Evolutionary conservation across 2,329 filamentous ascomycete genomes (phyloP).

Genomic region (Beauveria asiatica): DNA sequence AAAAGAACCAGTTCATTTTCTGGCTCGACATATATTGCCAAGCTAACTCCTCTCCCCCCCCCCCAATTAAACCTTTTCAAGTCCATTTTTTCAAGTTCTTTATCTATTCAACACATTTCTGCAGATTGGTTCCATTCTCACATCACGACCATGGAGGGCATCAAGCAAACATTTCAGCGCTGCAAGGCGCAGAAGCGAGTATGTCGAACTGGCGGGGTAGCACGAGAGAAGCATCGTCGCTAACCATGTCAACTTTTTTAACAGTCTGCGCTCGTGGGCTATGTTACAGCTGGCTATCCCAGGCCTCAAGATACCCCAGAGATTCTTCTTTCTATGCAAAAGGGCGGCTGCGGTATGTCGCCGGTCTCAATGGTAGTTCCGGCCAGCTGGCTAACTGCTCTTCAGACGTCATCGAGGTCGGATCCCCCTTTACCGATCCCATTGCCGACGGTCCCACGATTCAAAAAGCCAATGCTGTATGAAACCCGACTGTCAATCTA

Average conservation of each 20-base stretch:
- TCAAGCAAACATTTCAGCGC: conserved; percentile 50
- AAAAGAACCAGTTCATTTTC: background rate
- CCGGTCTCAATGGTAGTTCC: background rate
- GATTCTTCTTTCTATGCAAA: conserved; percentile 82
- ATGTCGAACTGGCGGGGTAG: conserved; percentile 21
- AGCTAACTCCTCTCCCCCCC: background rate
- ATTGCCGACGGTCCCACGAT: conserved; percentile 97
- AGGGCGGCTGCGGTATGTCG: conserved; percentile 72
- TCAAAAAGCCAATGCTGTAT: conserved; percentile 84
- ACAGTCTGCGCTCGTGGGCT: conserved; percentile 81
- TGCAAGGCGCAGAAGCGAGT: conserved; percentile 53
- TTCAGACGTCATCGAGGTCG: conserved; percentile 83
- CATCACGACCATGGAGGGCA: conserved; percentile 40
- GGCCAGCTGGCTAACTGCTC: conserved; percentile 1
- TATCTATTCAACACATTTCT: background rate
- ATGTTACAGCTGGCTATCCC: conserved; percentile 92
- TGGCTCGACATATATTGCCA: conserved; percentile 1
- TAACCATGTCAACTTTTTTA: conserved; percentile 16
- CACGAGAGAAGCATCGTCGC: background rate
- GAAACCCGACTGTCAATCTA: background rate
- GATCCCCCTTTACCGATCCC: conserved; percentile 93
- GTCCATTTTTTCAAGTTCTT: background rate
- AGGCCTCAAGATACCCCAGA: conserved; percentile 72
- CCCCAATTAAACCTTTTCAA: background rate
- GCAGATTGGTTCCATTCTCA: background rate